Evolutionary conservation across 345 rosid species (phyloP), one percentile per base, ranked within the genome.

Genomic region (Xanthoceras sorbifolium): DNA sequence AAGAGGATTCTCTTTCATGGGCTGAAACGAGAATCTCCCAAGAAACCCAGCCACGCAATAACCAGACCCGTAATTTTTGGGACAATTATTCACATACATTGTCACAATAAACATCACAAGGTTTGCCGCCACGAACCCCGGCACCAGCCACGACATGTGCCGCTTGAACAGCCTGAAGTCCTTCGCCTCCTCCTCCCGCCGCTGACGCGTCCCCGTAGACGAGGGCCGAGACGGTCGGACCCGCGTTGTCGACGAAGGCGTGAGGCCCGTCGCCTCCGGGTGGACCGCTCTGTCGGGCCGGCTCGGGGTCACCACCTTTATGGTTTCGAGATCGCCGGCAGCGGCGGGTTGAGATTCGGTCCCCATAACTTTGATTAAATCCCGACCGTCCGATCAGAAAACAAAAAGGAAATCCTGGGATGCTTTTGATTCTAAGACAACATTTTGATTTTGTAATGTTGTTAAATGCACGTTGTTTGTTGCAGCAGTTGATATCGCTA

Each of bases 11-110:
- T 91, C 97, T 69, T 85, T 92, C 81, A 94, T 69, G 9, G 94
- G 92, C 81, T 94, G 95, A 76, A 97, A 97, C 5, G 97, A 86
- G 80, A 97, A 85, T 65, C 98, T 91, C 31, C 97, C 97, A 67
- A 97, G 86, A 79, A 88, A 84, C 66, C 76, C 81, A 26, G 85
- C 91, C 22, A 90, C 77, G 72, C 99, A 97, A 36, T 75, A 50
- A 6, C 69, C 80, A 1, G 69, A 57, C 62, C 62, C 76, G 23
- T 89, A 79, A 62, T 88, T 89, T 69, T 72, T 77, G 52, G 98
- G 99, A 72, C 99, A 96, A 83, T 96, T 54, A 80, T 96, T 96
- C 63, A 90, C 85, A 72, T 88, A 94, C 97, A 96, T 94, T 78
- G 89, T 85, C 59, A 85, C 71, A 6, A 63, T 60, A 69, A 97